phyloP scores from a whole-genome alignment of 352 stramenopile species.

The Pythium utonaiense region DNA sequence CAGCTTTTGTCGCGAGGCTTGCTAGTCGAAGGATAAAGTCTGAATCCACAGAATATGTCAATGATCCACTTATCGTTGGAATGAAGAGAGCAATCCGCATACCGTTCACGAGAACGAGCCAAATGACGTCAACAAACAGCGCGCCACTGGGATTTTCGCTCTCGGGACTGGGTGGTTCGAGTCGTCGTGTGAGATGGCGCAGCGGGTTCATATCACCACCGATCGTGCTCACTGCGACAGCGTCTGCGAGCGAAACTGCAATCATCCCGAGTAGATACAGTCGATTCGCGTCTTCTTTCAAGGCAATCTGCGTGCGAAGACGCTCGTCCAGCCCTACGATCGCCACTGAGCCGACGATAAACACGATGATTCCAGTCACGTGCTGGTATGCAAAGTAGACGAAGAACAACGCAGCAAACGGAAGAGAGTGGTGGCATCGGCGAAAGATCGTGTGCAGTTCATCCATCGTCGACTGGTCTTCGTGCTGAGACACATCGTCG shows the following conservation, averaged over 20 bases:
- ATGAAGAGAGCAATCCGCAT: too few relatives aligned
- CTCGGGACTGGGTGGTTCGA: slow-evolving; percentile 17
- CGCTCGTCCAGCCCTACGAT: slow-evolving; percentile 74
- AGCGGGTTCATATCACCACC: slow-evolving; percentile 61
- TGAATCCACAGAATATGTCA: too few relatives aligned
- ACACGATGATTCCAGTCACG: slow-evolving; percentile 60
- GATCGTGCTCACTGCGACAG: slow-evolving; percentile 55
- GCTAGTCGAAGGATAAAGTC: slow-evolving; percentile 70
- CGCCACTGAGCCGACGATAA: slow-evolving; percentile 57
- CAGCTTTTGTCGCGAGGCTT: slow-evolving; percentile 56
- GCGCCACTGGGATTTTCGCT: slow-evolving; percentile 21
- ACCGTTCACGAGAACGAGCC: slow-evolving; percentile 78
- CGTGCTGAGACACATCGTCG: slow-evolving; percentile 5
- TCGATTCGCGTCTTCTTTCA: slow-evolving; percentile 69
- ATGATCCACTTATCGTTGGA: too few relatives aligned
- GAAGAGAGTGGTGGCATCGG: slow-evolving; percentile 68
- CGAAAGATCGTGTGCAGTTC: slow-evolving; percentile 63
- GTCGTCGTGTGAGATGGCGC: slow-evolving; percentile 39
- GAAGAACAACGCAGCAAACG: slow-evolving; percentile 66
- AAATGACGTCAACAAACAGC: slow-evolving; percentile 65
- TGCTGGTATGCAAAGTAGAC: slow-evolving; percentile 82
- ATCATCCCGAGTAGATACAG: slow-evolving; percentile 51
- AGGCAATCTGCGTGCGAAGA: slow-evolving; percentile 55
- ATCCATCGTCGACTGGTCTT: slow-evolving; percentile 33
- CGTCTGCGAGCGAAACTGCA: slow-evolving; percentile 51